Conservation (phyloP, 257 asterid genomes). For the Nicotiana undulata region DNA sequence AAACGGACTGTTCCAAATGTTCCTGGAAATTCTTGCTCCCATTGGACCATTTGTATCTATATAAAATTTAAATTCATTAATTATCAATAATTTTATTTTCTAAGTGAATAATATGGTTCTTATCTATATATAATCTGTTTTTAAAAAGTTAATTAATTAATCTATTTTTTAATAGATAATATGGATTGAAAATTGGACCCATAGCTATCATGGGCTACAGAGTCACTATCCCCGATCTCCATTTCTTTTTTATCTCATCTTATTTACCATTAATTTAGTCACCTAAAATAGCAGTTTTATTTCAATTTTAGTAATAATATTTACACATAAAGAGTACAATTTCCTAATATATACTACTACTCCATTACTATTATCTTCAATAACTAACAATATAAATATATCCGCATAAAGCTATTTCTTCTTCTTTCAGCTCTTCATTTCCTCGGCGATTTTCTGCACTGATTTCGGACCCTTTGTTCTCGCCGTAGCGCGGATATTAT, state of each 20-base stretch:
- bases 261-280: not conserved
- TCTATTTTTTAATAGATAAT: too few relatives aligned
- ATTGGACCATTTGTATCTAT: too few relatives aligned
- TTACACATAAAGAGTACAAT: not conserved
- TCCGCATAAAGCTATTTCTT: not conserved
- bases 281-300: not conserved
- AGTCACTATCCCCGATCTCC: slow-evolving; percentile 20
- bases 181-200: not conserved
- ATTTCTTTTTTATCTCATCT: not conserved
- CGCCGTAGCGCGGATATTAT: not conserved
- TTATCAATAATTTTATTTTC: too few relatives aligned
- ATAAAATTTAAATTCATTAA: too few relatives aligned
- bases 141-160: too few relatives aligned
- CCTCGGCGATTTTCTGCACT: not conserved
- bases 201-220: slow-evolving; percentile 37
- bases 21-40: too few relatives aligned
- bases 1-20: too few relatives aligned
- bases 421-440: not conserved
- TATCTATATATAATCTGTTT: too few relatives aligned
- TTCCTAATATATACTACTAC: not conserved
- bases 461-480: not conserved
- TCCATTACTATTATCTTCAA: not conserved
- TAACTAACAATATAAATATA: not conserved
- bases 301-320: not conserved
- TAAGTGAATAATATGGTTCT: too few relatives aligned